These are phyloP conservation scores for Aspergillus neotritici DNA, from an alignment of 2,329 filamentous ascomycete genomes.

Conservation along the genomic window DNA sequence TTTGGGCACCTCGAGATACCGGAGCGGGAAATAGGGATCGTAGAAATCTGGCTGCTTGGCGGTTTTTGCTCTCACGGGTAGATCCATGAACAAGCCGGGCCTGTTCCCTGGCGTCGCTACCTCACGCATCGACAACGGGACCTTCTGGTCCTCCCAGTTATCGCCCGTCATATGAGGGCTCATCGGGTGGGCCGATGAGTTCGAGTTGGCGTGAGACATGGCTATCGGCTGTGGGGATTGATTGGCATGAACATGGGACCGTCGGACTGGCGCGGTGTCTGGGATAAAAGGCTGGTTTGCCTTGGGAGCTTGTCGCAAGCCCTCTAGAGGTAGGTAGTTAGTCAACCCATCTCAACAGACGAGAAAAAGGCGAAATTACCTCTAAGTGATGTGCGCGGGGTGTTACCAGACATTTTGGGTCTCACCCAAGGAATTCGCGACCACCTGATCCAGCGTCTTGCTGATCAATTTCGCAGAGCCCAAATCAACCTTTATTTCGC, in stretches of 20 bases:
- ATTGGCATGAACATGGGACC: slow-evolving; percentile 25
- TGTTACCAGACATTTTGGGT: slow-evolving; percentile 18
- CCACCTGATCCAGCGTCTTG: background rate
- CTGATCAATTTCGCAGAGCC: background rate
- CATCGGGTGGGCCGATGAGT: slow-evolving; percentile 27
- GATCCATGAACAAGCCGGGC: slow-evolving; percentile 31
- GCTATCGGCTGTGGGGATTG: slow-evolving; percentile 32
- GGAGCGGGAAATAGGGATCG: slow-evolving; percentile 34
- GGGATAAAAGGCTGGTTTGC: slow-evolving; percentile 37
- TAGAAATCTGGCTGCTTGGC: slow-evolving; percentile 34
- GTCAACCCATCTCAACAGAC: background rate
- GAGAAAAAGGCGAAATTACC: slow-evolving; percentile 12
- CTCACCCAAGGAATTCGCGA: background rate
- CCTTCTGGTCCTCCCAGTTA: slow-evolving; percentile 34
- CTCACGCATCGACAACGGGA: slow-evolving; percentile 38
- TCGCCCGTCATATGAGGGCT: slow-evolving; percentile 28
- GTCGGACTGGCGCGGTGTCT: slow-evolving; percentile 33
- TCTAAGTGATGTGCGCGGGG: slow-evolving; percentile 25
- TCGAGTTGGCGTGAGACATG: slow-evolving; percentile 20
- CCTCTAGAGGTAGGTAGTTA: slow-evolving; percentile 26
- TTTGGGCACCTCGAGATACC: slow-evolving; percentile 32
- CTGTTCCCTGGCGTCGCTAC: slow-evolving; percentile 41
- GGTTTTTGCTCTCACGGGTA: slow-evolving; percentile 24
- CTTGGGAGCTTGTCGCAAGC: slow-evolving; percentile 37
- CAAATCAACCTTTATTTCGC: too few species aligned